A percentile compares a stretch with the other conserved stretches of the same genome.
Conservation (phyloP, 2,329 filamentous ascomycete species). For the Arthrobotrys conoides region DNA sequence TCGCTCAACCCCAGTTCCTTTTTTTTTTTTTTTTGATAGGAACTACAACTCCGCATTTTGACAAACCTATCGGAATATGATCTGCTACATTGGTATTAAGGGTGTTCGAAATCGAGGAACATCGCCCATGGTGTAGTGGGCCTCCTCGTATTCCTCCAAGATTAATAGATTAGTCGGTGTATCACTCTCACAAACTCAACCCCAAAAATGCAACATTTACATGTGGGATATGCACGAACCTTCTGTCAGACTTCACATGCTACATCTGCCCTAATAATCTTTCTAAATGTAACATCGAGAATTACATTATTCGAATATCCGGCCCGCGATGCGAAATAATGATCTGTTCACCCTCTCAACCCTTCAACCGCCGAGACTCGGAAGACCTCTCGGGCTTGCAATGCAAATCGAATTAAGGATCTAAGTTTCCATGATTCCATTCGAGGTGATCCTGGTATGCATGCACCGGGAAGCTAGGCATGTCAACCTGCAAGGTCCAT, state of each 20-base stretch:
- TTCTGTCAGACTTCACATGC: slow-evolving; percentile 43
- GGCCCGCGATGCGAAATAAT: slow-evolving; percentile 6
- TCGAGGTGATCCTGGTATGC: slow-evolving; percentile 19
- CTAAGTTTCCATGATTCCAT: slow-evolving; percentile 23
- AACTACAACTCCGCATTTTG: not conserved
- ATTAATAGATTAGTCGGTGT: slow-evolving; percentile 2
- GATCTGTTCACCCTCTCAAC: not conserved
- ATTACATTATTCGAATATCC: slow-evolving; percentile 8
- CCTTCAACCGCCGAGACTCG: slow-evolving; percentile 35
- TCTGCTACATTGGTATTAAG: slow-evolving; percentile 22
- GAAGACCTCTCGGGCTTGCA: slow-evolving; percentile 32
- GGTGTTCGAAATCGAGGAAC: slow-evolving; percentile 11
- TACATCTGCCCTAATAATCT: not conserved
- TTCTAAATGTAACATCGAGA: slow-evolving; percentile 11
- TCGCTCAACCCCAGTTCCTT: slow-evolving; percentile 43
- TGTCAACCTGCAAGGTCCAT: slow-evolving; percentile 22
- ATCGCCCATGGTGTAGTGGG: not conserved
- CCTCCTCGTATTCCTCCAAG: slow-evolving; percentile 31
- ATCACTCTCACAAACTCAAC: not conserved
- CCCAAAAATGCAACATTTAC: slow-evolving; percentile 12
- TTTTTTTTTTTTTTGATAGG: slow-evolving; percentile 9
- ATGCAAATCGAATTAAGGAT: slow-evolving; percentile 3
- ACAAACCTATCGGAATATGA: slow-evolving; percentile 19
- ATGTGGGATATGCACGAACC: slow-evolving; percentile 52
- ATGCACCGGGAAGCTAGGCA: slow-evolving; percentile 26